Evolutionary conservation across 2,329 filamentous ascomycete genomes (phyloP).

Genomic region (Hirsutella rhossiliensis): DNA sequence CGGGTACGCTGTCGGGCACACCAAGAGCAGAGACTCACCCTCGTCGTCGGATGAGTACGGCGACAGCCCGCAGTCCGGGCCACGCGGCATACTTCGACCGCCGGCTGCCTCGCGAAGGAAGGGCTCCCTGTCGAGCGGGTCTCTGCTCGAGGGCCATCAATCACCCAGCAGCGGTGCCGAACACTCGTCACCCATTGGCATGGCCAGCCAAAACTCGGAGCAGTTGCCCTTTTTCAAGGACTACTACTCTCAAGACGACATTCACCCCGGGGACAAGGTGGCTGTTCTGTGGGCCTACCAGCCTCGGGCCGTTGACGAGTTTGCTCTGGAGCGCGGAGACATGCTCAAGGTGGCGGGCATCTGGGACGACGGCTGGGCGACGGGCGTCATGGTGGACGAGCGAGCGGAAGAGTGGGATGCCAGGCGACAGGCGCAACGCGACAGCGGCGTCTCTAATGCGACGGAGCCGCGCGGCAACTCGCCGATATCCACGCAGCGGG

Average conservation of each 20-base stretch:
- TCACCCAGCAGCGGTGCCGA: slow-evolving; percentile 63
- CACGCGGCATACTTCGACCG: slow-evolving; percentile 42
- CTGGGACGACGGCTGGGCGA: slow-evolving; percentile 99
- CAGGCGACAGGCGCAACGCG: slow-evolving; percentile 64
- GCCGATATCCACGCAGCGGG: slow-evolving; percentile 48
- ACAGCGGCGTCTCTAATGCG: slow-evolving; percentile 85
- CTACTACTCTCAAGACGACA: slow-evolving; percentile 96
- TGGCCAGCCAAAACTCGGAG: slow-evolving; percentile 85
- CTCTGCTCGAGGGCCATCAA: slow-evolving; percentile 59
- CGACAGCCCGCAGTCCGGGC: slow-evolving; percentile 60
- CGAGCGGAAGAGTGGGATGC: slow-evolving; percentile 82
- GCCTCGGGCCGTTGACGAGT: slow-evolving; percentile 85
- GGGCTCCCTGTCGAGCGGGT: slow-evolving; percentile 82
- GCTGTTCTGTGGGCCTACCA: slow-evolving; percentile 94
- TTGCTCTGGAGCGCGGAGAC: slow-evolving; percentile 83
- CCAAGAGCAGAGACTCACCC: slow-evolving; percentile 37
- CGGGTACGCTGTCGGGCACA: slow-evolving; percentile 31
- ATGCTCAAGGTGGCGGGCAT: slow-evolving; percentile 98
- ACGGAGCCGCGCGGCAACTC: slow-evolving; percentile 51
- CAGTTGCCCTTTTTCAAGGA: slow-evolving; percentile 96
- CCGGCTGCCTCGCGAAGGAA: slow-evolving; percentile 55
- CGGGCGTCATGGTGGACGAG: slow-evolving; percentile 72
- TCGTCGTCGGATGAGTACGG: slow-evolving; percentile 64
- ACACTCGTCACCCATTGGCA: slow-evolving; percentile 73
- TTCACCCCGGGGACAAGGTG: slow-evolving; percentile 82